Conservation (phyloP, 805 yeast species). For the Candida nitratophila region DNA sequence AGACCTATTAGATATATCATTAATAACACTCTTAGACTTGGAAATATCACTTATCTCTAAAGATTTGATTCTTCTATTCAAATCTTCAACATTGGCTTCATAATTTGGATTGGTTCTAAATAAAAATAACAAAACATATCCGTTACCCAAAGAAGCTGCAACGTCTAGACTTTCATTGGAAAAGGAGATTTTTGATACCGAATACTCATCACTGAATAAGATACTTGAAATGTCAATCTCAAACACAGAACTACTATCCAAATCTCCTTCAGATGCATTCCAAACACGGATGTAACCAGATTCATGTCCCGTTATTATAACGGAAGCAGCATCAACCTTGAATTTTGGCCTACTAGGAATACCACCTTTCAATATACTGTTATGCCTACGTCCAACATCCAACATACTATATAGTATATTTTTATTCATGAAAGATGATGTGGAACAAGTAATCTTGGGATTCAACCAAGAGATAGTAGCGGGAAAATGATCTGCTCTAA, state of each 20-base stretch:
- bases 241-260: slow-evolving; percentile 50
- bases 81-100: slow-evolving; percentile 25
- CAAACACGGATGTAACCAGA: slow-evolving; percentile 78
- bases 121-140: slow-evolving; percentile 70
- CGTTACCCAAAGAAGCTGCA: slow-evolving; percentile 57
- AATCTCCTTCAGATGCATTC: slow-evolving; percentile 76
- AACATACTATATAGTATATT: slow-evolving; percentile 21
- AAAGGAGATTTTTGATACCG: slow-evolving; percentile 57
- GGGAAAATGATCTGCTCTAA: slow-evolving; percentile 62
- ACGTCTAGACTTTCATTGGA: slow-evolving; percentile 75
- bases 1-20: slow-evolving; percentile 47
- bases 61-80: slow-evolving; percentile 19
- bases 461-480: slow-evolving; percentile 73
- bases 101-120: slow-evolving; percentile 50
- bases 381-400: slow-evolving; percentile 48
- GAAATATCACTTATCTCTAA: slow-evolving; percentile 23
- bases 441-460: slow-evolving; percentile 56
- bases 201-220: slow-evolving; percentile 34
- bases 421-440: slow-evolving; percentile 36
- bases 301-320: slow-evolving; percentile 77
- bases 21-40: slow-evolving; percentile 20
- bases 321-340: slow-evolving; percentile 47
- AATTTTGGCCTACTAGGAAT: slow-evolving; percentile 48
- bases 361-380: slow-evolving; percentile 70
- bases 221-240: slow-evolving; percentile 51